Evolutionary conservation across 2,329 filamentous ascomycete genomes (phyloP).

Genomic region (Aspergillus piperis): DNA sequence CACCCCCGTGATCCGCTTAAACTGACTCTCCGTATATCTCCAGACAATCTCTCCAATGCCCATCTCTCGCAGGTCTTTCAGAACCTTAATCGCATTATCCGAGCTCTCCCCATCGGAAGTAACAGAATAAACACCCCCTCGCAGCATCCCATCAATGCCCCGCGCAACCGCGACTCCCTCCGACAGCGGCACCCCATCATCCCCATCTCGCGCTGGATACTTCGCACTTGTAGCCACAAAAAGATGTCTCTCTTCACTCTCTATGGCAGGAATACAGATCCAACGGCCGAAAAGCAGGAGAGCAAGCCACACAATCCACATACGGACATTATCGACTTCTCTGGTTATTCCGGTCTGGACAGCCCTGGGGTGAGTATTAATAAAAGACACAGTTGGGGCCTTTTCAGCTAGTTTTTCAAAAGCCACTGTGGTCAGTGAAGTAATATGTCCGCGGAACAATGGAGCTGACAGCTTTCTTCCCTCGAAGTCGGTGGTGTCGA

Average conservation of each 20-base stretch:
- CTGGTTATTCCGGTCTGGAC: neutral
- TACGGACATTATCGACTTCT: neutral
- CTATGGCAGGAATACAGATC: neutral
- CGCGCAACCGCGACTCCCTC: neutral
- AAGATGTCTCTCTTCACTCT: conserved; percentile 11
- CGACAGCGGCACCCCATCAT: neutral
- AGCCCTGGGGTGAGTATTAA: conserved; percentile 2
- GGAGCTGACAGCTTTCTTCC: neutral
- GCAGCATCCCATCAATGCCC: neutral
- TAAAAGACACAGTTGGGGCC: conserved; percentile 2
- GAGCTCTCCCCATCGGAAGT: neutral
- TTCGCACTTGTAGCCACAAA: conserved; percentile 9
- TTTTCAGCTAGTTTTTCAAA: neutral
- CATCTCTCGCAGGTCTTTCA: neutral
- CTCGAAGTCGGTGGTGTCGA: conserved; percentile 7
- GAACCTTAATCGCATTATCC: neutral
- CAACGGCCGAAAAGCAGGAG: neutral
- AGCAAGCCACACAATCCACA: neutral
- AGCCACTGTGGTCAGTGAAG: neutral
- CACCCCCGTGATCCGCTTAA: neutral
- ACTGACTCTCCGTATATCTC: conserved; percentile 7
- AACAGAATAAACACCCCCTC: conserved; percentile 9
- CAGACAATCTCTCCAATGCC: conserved; percentile 5
- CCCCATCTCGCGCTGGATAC: neutral
- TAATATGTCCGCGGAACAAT: neutral